Evolutionary conservation across 2,329 filamentous ascomycete genomes (phyloP).

Genomic region (Microdochium bolleyi): DNA sequence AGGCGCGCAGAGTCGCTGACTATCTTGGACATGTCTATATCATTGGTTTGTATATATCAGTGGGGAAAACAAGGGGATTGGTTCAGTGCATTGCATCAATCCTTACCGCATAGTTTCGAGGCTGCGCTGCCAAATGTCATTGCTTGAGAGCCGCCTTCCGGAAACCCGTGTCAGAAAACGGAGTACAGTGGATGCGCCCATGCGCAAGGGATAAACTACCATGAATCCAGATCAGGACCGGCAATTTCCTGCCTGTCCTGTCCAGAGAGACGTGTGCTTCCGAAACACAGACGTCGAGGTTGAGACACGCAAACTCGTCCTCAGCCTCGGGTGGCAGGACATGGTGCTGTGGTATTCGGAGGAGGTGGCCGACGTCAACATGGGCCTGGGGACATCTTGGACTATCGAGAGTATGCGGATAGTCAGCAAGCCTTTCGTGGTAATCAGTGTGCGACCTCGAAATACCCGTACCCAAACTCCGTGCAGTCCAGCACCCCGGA

Average conservation of each 20-base stretch:
- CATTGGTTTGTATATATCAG: background rate
- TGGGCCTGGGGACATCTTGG: constrained; percentile 31
- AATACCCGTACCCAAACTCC: constrained; percentile 1
- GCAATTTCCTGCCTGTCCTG: constrained; percentile 10
- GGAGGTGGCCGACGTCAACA: constrained; percentile 31
- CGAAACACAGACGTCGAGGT: constrained; percentile 29
- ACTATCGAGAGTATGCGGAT: constrained; percentile 15
- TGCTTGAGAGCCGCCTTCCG: constrained; percentile 29
- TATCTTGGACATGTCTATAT: constrained; percentile 21
- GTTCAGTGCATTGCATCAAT: too few relatives aligned
- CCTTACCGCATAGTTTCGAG: constrained; percentile 30
- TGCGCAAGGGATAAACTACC: too few relatives aligned
- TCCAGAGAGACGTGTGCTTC: background rate
- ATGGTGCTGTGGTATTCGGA: constrained; percentile 28
- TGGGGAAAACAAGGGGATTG: too few relatives aligned
- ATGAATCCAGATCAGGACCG: constrained; percentile 37
- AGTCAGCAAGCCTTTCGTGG: too few relatives aligned
- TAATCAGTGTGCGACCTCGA: background rate
- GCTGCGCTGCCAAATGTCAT: constrained; percentile 33
- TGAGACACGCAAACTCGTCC: constrained; percentile 34
- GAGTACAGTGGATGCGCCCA: too few relatives aligned
- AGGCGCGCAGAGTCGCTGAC: constrained; percentile 23
- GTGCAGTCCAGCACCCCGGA: constrained; percentile 1
- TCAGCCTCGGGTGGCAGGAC: constrained; percentile 14
- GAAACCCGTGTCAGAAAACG: background rate